Conservation (phyloP, 2,329 filamentous ascomycete species). For the Calonectria ilicicola region DNA sequence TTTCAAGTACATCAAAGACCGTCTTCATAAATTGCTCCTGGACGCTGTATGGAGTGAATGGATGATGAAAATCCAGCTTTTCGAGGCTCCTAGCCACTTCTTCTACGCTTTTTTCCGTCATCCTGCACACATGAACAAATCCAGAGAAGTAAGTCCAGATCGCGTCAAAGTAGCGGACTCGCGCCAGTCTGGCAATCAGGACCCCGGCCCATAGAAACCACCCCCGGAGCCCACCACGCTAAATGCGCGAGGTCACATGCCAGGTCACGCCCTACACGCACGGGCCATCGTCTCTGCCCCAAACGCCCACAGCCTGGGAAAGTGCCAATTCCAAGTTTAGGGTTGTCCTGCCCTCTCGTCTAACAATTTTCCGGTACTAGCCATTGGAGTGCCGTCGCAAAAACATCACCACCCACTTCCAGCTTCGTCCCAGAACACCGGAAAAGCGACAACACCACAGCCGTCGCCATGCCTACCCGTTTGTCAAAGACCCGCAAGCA, state of each 20-base stretch:
- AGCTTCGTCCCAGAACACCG: constrained; percentile 51
- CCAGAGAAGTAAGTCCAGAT: background rate
- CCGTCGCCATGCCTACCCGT: constrained; percentile 78
- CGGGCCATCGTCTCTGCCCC: background rate
- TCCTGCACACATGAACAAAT: constrained; percentile 23
- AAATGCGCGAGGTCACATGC: constrained; percentile 47
- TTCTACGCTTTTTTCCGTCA: constrained; percentile 34
- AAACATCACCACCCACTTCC: constrained; percentile 53
- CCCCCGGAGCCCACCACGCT: constrained; percentile 37
- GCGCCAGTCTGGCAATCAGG: constrained; percentile 13
- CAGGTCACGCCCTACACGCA: constrained; percentile 8
- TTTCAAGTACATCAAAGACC: constrained; percentile 82
- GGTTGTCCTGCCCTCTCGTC: constrained; percentile 56
- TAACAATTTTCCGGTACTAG: constrained; percentile 50
- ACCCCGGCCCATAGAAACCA: constrained; percentile 29
- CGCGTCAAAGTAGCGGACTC: constrained; percentile 10
- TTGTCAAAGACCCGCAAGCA: constrained; percentile 83
- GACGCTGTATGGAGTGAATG: constrained; percentile 88
- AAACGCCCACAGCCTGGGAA: background rate
- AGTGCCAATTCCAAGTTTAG: constrained; percentile 44
- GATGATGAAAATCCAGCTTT: constrained; percentile 81
- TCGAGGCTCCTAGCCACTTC: constrained; percentile 36
- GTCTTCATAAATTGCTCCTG: constrained; percentile 89
- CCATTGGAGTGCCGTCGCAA: constrained; percentile 48
- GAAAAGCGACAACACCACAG: constrained; percentile 59